These are phyloP conservation scores for Coccinonectria pachysandricola DNA, from an alignment of 2,329 filamentous ascomycete species.

Conservation along the genomic window DNA sequence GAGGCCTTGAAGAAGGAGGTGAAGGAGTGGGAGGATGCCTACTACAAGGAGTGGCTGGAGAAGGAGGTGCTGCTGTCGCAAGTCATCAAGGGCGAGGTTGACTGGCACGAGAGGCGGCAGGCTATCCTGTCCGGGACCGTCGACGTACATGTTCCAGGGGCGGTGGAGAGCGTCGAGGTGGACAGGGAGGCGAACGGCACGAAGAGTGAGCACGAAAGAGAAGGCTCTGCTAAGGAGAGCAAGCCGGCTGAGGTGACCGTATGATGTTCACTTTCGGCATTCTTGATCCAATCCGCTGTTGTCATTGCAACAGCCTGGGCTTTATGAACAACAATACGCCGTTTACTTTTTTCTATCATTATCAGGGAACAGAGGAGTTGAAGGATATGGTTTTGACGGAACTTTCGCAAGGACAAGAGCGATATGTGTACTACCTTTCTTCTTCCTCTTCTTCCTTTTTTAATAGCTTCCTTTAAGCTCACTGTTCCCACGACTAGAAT, in stretches of 20 bases:
- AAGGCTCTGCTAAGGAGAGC: constrained; percentile 4
- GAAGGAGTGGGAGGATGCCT: constrained; percentile 53
- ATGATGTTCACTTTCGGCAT: not conserved
- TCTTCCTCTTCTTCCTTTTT: too few species aligned
- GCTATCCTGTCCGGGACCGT: constrained; percentile 40
- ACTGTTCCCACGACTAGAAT: too few species aligned
- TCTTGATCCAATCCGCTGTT: too few species aligned
- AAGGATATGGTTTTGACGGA: too few species aligned
- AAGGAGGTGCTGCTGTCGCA: constrained; percentile 74
- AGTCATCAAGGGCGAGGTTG: constrained; percentile 54
- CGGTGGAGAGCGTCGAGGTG: constrained; percentile 20
- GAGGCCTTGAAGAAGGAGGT: constrained; percentile 55
- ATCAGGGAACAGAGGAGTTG: too few species aligned
- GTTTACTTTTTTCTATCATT: too few species aligned
- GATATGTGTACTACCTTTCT: too few species aligned
- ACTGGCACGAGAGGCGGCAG: constrained; percentile 50
- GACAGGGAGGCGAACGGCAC: constrained; percentile 9
- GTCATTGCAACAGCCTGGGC: too few species aligned
- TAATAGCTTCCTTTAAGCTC: too few species aligned
- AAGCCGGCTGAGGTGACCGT: constrained; percentile 3
- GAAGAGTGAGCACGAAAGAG: constrained; percentile 6
- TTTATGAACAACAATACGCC: too few species aligned
- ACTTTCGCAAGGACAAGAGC: too few species aligned
- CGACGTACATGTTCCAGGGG: constrained; percentile 32
- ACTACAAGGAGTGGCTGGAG: constrained; percentile 65